phyloP scores from a whole-genome alignment of 2,329 filamentous ascomycete species.

The Rugonectria rugulosa region DNA sequence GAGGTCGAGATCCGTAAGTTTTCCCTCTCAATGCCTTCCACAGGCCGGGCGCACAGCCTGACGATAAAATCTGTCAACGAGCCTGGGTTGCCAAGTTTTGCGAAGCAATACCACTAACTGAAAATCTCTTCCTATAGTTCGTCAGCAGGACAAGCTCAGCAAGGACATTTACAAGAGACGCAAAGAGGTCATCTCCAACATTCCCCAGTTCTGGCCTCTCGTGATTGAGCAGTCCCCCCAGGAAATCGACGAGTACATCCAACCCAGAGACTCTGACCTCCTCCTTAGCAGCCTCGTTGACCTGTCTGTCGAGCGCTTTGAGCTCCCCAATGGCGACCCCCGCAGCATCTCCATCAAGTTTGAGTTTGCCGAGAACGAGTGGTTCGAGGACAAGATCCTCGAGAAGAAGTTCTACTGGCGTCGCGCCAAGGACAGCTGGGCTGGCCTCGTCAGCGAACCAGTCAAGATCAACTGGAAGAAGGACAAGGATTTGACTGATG shows the following conservation, averaged over 20 bases:
- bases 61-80: not conserved
- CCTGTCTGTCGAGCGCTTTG: slow-evolving; percentile 80
- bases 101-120: not conserved
- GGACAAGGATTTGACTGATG: slow-evolving; percentile 82
- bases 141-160: slow-evolving; percentile 73
- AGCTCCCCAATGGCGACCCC: slow-evolving; percentile 79
- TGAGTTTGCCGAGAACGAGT: slow-evolving; percentile 81
- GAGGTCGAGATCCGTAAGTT: slow-evolving; percentile 83
- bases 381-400: slow-evolving; percentile 78
- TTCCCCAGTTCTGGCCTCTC: slow-evolving; percentile 93
- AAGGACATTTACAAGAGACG: slow-evolving; percentile 80
- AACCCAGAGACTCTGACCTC: slow-evolving; percentile 78
- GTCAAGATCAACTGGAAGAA: slow-evolving; percentile 86
- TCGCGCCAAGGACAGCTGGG: slow-evolving; percentile 70
- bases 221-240: slow-evolving; percentile 87
- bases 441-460: slow-evolving; percentile 85
- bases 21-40: not conserved
- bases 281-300: slow-evolving; percentile 73
- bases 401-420: slow-evolving; percentile 95
- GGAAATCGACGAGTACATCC: slow-evolving; percentile 88
- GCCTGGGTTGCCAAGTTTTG: not conserved
- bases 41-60: not conserved
- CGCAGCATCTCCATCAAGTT: slow-evolving; percentile 81
- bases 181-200: slow-evolving; percentile 71
- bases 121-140: slow-evolving; percentile 60